phyloP scores from a whole-genome alignment of 2,329 filamentous ascomycete genomes.

The Hypoxylon sp. region DNA sequence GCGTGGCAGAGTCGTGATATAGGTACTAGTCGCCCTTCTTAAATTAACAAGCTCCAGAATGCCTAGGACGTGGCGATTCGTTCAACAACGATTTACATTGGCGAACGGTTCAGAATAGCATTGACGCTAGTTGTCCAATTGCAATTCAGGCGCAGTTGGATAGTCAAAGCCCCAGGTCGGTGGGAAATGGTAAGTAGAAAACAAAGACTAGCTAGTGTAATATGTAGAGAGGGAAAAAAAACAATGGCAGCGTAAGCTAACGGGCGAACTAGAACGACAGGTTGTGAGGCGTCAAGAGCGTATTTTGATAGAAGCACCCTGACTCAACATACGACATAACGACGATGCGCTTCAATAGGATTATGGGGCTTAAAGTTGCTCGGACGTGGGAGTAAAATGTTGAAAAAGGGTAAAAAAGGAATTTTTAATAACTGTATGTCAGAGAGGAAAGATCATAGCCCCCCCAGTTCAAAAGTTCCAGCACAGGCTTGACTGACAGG shows the following conservation, averaged over 20 bases:
- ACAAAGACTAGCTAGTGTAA: conserved; percentile 34
- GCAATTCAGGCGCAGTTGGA: conserved; percentile 50
- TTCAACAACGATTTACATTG: conserved; percentile 41
- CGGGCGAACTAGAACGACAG: conserved; percentile 33
- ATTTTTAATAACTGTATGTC: conserved; percentile 30
- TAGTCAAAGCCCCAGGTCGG: conserved; percentile 38
- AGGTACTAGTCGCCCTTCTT: conserved; percentile 15
- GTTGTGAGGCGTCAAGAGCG: conserved; percentile 33
- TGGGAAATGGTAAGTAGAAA: conserved; percentile 28
- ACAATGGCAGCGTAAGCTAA: conserved; percentile 14
- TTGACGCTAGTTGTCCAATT: conserved; percentile 49
- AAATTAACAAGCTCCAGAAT: conserved; percentile 21
- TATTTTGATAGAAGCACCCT: conserved; percentile 36
- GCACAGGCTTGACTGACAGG: conserved; percentile 31
- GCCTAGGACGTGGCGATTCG: conserved; percentile 32
- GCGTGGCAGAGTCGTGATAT: conserved; percentile 25
- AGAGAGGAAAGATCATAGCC: conserved; percentile 37
- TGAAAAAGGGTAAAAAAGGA: conserved; percentile 37
- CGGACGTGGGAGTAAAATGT: conserved; percentile 26
- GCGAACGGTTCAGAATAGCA: conserved; percentile 46
- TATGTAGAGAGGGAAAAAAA: conserved; percentile 11
- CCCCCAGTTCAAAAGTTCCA: conserved; percentile 38
- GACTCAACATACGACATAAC: conserved; percentile 35
- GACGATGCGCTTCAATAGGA: conserved; percentile 26
- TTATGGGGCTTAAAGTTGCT: conserved; percentile 16